Evolutionary conservation across 495 filamentous ascomycete genomes (phyloP).

Genomic region (Cudoniella acicularis): DNA sequence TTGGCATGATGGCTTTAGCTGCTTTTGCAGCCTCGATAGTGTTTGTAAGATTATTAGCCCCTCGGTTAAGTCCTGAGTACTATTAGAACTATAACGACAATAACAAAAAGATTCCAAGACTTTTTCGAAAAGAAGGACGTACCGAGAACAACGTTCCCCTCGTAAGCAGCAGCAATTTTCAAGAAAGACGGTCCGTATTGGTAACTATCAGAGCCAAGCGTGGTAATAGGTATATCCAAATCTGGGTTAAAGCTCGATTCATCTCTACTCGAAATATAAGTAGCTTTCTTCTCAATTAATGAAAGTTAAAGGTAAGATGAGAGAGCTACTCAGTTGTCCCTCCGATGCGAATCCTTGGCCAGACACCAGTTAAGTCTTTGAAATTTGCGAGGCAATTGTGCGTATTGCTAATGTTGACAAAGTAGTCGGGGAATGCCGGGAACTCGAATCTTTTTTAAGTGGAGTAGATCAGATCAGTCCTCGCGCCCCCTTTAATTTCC

Average conservation of each 20-base stretch:
- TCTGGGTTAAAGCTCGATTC: constrained; percentile 47
- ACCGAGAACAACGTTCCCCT: constrained; percentile 43
- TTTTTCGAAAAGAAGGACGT: not conserved
- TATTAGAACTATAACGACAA: not conserved
- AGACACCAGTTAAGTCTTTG: constrained; percentile 44
- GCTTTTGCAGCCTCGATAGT: constrained; percentile 47
- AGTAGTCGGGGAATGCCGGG: constrained; percentile 54
- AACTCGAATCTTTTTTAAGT: constrained; percentile 43
- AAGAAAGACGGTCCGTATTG: constrained; percentile 53
- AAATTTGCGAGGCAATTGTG: constrained; percentile 48
- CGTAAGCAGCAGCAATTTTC: constrained; percentile 43
- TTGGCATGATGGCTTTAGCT: constrained; percentile 37
- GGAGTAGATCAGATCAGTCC: not conserved
- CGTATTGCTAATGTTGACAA: constrained; percentile 47
- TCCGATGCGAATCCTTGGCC: constrained; percentile 53
- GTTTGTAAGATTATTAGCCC: constrained; percentile 48
- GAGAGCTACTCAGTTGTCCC: constrained; percentile 46
- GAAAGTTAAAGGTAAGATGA: not conserved
- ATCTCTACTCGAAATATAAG: no score
- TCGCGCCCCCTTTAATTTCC: not conserved
- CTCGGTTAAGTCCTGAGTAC: constrained; percentile 44
- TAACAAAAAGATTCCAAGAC: not conserved
- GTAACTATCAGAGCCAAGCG: no score
- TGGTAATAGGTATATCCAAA: no score
- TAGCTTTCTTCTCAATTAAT: no score